Conservation (phyloP, 768 basidiomycete genomes). For the Tylopilus intermedius region DNA sequence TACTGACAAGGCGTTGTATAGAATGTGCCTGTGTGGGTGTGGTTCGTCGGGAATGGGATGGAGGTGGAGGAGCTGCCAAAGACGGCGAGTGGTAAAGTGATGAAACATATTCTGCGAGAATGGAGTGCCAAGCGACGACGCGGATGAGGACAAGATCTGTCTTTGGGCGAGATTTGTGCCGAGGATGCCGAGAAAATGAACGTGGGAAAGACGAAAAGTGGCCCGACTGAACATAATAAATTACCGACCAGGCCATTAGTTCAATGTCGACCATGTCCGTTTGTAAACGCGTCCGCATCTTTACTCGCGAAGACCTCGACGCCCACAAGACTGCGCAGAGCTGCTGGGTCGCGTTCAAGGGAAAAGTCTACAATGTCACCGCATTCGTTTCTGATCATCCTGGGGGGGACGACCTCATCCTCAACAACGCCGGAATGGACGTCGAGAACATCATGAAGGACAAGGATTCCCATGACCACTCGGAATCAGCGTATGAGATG, state of each 20-base stretch:
- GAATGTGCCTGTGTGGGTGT: constrained; percentile 80
- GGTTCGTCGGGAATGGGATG: constrained; percentile 72
- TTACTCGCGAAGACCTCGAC: constrained; percentile 68
- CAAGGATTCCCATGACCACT: constrained; percentile 78
- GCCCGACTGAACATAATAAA: not conserved
- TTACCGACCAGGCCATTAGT: not conserved
- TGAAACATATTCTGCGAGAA: constrained; percentile 70
- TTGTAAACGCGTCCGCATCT: constrained; percentile 62
- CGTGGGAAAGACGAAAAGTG: constrained; percentile 17
- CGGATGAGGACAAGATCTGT: no score
- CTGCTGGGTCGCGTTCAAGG: constrained; percentile 79
- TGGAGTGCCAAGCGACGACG: constrained; percentile 46
- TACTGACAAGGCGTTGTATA: constrained; percentile 25
- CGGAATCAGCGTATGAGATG: constrained; percentile 88
- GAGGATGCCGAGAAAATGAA: not conserved
- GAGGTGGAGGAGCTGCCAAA: constrained; percentile 60
- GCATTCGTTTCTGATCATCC: constrained; percentile 83
- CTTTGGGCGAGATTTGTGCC: no score
- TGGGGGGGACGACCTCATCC: constrained; percentile 88
- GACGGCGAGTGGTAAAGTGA: constrained; percentile 84
- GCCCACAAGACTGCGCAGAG: constrained; percentile 53
- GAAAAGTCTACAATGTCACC: constrained; percentile 89
- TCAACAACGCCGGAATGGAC: constrained; percentile 80
- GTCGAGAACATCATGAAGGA: constrained; percentile 80
- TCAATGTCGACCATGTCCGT: constrained; percentile 44